phyloP scores from a whole-genome alignment of 306 rosid genomes.

The Sicyos baderoa region DNA sequence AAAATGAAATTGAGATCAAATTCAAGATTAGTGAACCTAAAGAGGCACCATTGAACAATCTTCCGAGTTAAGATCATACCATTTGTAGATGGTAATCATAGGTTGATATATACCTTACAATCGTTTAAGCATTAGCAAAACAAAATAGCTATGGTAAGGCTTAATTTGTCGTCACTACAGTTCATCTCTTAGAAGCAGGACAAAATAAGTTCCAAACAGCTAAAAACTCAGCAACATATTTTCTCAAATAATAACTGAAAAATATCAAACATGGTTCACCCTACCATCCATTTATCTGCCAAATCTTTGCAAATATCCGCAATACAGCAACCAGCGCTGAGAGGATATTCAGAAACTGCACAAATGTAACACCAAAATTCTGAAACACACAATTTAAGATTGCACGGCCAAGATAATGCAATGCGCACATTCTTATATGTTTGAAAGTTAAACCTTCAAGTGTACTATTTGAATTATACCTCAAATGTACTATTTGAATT shows the following conservation, averaged over 20 bases:
- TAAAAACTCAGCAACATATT: neutral
- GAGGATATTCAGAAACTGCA: slow-evolving; percentile 21
- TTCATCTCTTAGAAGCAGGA: neutral
- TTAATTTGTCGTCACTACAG: neutral
- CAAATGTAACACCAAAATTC: neutral
- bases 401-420: neutral
- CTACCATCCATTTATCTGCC: slow-evolving; percentile 7
- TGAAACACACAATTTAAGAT: neutral
- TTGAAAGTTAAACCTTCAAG: no score
- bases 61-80: no score
- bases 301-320: slow-evolving; percentile 18
- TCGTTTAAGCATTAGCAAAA: neutral
- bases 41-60: no score
- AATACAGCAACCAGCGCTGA: slow-evolving; percentile 20
- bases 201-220: neutral
- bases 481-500: no score
- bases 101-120: no score
- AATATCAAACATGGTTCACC: neutral
- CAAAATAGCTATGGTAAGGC: neutral
- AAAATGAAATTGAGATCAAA: no score
- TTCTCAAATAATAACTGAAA: neutral
- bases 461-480: neutral
- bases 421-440: no score
- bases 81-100: no score
- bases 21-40: no score